A percentile compares a stretch with the other conserved stretches of the same genome.
phyloP scores from a whole-genome alignment of 1,139 yeast species.

The Kodamaea alishanica region DNA sequence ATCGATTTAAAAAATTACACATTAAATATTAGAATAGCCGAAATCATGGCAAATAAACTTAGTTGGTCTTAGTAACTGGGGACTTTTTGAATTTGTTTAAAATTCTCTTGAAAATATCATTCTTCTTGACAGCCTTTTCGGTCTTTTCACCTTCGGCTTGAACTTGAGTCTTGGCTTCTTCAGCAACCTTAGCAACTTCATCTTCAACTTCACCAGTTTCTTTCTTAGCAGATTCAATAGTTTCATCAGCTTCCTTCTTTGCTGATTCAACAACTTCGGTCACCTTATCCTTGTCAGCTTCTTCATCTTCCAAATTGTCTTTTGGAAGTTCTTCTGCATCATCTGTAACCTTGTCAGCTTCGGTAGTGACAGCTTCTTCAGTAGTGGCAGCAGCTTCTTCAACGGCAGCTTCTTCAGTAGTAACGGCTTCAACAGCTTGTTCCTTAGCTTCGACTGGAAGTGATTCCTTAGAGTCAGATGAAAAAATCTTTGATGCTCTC shows the following conservation, averaged over 20 bases:
- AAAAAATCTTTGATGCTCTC: slow-evolving; percentile 44
- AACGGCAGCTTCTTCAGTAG: slow-evolving; percentile 9
- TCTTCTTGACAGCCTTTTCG: slow-evolving; percentile 43
- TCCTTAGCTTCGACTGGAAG: slow-evolving; percentile 14
- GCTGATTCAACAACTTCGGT: slow-evolving; percentile 9
- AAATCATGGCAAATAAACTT: not conserved
- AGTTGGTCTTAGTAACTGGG: slow-evolving; percentile 7
- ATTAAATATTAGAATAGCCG: slow-evolving; percentile 5
- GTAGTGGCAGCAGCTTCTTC: slow-evolving; percentile 13
- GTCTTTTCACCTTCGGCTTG: slow-evolving; percentile 16
- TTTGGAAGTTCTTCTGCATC: slow-evolving; percentile 8
- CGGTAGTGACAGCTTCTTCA: slow-evolving; percentile 11
- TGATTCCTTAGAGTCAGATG: slow-evolving; percentile 30
- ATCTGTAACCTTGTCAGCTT: slow-evolving; percentile 4
- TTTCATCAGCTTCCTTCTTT: slow-evolving; percentile 10
- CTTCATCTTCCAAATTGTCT: slow-evolving; percentile 13
- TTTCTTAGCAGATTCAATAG: slow-evolving; percentile 13
- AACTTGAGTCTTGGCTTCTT: slow-evolving; percentile 13
- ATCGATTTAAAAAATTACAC: slow-evolving; percentile 5
- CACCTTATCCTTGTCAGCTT: slow-evolving; percentile 9
- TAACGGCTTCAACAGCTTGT: slow-evolving; percentile 10
- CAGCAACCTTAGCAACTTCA: slow-evolving; percentile 31
- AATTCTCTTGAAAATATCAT: slow-evolving; percentile 49
- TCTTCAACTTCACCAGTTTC: slow-evolving; percentile 10
- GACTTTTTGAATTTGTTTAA: slow-evolving; percentile 46